phyloP scores from a whole-genome alignment of 1,284 basidiomycete genomes.

The Tylopilus orsonianus region DNA sequence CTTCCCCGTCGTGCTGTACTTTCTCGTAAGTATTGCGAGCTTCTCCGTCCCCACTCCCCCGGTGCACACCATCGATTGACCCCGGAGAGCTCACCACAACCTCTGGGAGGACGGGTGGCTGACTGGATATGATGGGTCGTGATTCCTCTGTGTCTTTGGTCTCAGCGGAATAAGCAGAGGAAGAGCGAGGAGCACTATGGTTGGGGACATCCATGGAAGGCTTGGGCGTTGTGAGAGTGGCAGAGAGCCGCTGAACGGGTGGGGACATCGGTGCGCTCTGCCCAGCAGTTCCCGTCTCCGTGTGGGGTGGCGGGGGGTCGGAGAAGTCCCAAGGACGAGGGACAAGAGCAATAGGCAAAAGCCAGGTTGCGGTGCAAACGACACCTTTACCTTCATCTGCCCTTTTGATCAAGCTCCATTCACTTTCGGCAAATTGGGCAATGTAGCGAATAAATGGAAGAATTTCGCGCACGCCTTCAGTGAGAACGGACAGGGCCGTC shows the following conservation, averaged over 20 bases:
- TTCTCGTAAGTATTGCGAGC: slow-evolving; percentile 16
- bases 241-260: slow-evolving; percentile 30
- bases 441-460: slow-evolving; percentile 79
- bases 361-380: slow-evolving; percentile 82
- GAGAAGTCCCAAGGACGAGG: slow-evolving; percentile 77
- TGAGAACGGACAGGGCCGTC: slow-evolving; percentile 64
- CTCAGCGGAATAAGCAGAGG: slow-evolving; percentile 31
- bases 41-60: slow-evolving; percentile 16
- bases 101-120: slow-evolving; percentile 37
- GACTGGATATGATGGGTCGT: slow-evolving; percentile 29
- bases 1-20: slow-evolving; percentile 25
- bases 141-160: slow-evolving; percentile 26
- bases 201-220: slow-evolving; percentile 29
- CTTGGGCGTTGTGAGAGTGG: slow-evolving; percentile 31
- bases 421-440: slow-evolving; percentile 70
- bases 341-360: slow-evolving; percentile 75
- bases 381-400: slow-evolving; percentile 73
- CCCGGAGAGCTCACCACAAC: slow-evolving; percentile 37
- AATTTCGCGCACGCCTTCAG: slow-evolving; percentile 71
- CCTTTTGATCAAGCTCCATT: slow-evolving; percentile 61
- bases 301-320: slow-evolving; percentile 38
- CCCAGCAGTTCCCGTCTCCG: slow-evolving; percentile 13
- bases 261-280: slow-evolving; percentile 25
- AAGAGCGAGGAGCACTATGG: slow-evolving; percentile 22
- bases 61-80: slow-evolving; percentile 33